phyloP scores from a whole-genome alignment of 805 yeast species.

The Debaryomyces prosopidis region DNA sequence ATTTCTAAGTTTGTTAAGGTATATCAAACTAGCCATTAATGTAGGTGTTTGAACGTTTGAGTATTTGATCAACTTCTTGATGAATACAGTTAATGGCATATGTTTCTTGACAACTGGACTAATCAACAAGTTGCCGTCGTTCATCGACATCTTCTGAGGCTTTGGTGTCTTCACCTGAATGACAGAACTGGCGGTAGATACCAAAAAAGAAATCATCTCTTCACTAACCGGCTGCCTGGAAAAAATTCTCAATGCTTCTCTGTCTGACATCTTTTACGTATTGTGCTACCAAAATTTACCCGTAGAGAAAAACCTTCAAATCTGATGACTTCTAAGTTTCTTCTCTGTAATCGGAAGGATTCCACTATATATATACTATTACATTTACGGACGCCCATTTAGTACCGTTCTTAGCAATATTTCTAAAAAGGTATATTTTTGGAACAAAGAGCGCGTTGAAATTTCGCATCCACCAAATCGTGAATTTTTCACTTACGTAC shows the following conservation, averaged over 20 bases:
- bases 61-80: conserved; percentile 66
- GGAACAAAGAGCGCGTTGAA: background rate
- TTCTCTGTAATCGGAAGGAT: too few species aligned
- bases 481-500: background rate
- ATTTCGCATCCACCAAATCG: conserved; percentile 1
- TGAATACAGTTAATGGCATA: conserved; percentile 56
- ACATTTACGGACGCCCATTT: too few species aligned
- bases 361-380: too few species aligned
- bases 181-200: conserved; percentile 57
- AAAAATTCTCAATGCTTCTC: conserved; percentile 53
- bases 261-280: conserved; percentile 24
- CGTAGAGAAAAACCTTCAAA: too few species aligned
- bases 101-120: conserved; percentile 21
- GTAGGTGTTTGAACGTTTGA: conserved; percentile 96
- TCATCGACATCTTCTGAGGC: conserved; percentile 27
- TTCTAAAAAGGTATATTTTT: background rate
- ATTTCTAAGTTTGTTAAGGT: conserved; percentile 72
- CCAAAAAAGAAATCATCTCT: conserved; percentile 60
- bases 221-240: conserved; percentile 54
- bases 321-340: too few species aligned
- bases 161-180: conserved; percentile 42
- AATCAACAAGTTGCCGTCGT: conserved; percentile 38
- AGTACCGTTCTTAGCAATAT: background rate
- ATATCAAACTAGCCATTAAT: conserved; percentile 87
- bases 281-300: background rate